phyloP scores from a whole-genome alignment of 371 early-diverging fungal genomes.

The Zopfochytrium polystomum region DNA sequence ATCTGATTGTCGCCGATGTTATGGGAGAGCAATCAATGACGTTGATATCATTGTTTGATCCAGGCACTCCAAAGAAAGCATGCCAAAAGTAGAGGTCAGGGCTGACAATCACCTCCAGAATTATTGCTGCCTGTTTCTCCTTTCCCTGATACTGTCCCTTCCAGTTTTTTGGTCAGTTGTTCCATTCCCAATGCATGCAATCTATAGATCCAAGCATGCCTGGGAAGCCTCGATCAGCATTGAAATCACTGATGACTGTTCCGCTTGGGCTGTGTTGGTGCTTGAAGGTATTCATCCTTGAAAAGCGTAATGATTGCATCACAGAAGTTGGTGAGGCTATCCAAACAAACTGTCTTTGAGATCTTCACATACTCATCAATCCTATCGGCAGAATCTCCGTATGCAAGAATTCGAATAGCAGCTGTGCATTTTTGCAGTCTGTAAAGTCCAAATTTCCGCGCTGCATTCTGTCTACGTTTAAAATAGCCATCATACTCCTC shows the following conservation, averaged over 20 bases:
- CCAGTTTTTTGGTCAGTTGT: too few species aligned
- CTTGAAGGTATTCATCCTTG: constrained; percentile 4
- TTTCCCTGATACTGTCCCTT: constrained; percentile 1
- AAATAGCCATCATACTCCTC: neutral
- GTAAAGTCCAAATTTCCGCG: constrained; percentile 5
- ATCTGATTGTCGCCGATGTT: neutral
- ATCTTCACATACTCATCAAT: constrained; percentile 15
- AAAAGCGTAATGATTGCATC: neutral
- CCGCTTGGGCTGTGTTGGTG: constrained; percentile 3
- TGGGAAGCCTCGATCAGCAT: constrained; percentile 15
- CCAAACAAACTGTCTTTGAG: constrained; percentile 1
- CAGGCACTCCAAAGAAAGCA: too few species aligned
- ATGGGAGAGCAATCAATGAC: too few species aligned
- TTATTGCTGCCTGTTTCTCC: neutral
- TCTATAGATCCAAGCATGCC: constrained; percentile 12
- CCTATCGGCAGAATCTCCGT: constrained; percentile 10
- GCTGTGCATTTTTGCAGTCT: constrained; percentile 16
- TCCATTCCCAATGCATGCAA: constrained; percentile 19
- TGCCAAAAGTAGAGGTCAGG: neutral
- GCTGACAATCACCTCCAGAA: neutral
- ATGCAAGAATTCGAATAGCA: constrained; percentile 15
- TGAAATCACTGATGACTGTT: neutral
- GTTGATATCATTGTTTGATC: too few species aligned
- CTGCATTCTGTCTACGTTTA: neutral
- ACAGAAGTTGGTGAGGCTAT: constrained; percentile 4